These are phyloP conservation scores for Asterochloris sp. DNA, from an alignment of 139 green algal genomes.

Conservation along the genomic window DNA sequence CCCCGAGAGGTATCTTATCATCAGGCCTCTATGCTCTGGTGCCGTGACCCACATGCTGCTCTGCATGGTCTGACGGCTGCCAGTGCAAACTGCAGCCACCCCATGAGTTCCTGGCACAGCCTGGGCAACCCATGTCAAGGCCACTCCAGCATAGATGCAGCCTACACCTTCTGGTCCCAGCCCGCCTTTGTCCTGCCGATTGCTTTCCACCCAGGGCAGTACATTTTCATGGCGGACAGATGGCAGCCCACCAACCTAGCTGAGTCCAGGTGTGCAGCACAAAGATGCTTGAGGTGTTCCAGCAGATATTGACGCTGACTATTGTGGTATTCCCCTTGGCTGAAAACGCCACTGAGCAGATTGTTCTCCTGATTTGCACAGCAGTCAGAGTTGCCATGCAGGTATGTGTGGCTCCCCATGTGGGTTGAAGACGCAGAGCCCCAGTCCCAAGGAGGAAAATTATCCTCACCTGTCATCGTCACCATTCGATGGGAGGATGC, in stretches of 20 bases:
- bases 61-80: not conserved
- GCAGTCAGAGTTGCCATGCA: not conserved
- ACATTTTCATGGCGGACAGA: constrained; percentile 36
- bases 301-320: not conserved
- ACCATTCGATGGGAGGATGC: too few relatives aligned
- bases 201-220: constrained; percentile 2
- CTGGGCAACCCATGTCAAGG: constrained; percentile 38
- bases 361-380: not conserved
- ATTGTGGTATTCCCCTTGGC: not conserved
- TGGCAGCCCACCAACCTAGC: constrained; percentile 26
- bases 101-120: constrained; percentile 17
- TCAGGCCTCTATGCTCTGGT: not conserved
- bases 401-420: constrained; percentile 40
- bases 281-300: not conserved
- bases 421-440: constrained; percentile 13
- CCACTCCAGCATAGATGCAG: constrained; percentile 2
- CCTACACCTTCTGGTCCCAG: constrained; percentile 30
- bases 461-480: too few relatives aligned
- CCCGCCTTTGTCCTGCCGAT: constrained; percentile 25
- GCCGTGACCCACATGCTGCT: not conserved
- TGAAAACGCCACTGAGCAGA: not conserved
- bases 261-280: constrained; percentile 12
- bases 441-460: too few relatives aligned
- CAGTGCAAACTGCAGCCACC: constrained; percentile 7
- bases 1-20: too few relatives aligned